Evolutionary conservation across 202 grass and related monocot species (phyloP), one percentile per base, ranked within the genome.

Genomic region (Carex sylvatica): DNA sequence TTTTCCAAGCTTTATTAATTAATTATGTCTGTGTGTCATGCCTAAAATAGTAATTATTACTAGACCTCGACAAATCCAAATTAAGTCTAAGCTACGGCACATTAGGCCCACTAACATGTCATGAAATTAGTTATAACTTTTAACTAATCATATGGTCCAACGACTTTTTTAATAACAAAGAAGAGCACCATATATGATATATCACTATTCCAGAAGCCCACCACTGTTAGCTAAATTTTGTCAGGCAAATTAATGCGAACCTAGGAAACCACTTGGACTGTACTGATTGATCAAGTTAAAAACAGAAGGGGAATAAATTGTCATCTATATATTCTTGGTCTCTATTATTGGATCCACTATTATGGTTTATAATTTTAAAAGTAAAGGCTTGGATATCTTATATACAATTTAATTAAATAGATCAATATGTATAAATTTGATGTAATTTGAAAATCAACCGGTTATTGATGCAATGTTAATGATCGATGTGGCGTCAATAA

Each of bases 31-130:
- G 38, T 46, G 47, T 54, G 47, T 54, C 14, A 54, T 74, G 23
- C 23, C 47, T 26, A 30, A 74, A 31, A 18, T 54, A 74, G 71
- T 54, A 74, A 23, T 9, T 49, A 49, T 70, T 4, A 28, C 28
- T 28, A 53, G 24, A 54, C 9, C 2, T 31, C 14, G 14, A 54
- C 47, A 74, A 18, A 23, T 74, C 70, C 49, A 52, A 74, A 74
- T n/a, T n/a, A n/a, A n/a, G 13, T 74, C 1, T 54, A 33, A 74
- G 71, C 24, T 54, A 52, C 5, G 6, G 23, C 15, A 16, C 46
- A 74, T 55, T 53, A 54, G 72, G 49, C 47, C 72, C 72, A 75
- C 49, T 55, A 53, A 75, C 51, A 75, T 53, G 49, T 55, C 23
- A 31, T 54, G 6, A 31, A 35, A 30, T 74, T 75, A 75, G 49